Conservation (phyloP, 2,329 filamentous ascomycete species). For the Xylaria arbuscula region DNA sequence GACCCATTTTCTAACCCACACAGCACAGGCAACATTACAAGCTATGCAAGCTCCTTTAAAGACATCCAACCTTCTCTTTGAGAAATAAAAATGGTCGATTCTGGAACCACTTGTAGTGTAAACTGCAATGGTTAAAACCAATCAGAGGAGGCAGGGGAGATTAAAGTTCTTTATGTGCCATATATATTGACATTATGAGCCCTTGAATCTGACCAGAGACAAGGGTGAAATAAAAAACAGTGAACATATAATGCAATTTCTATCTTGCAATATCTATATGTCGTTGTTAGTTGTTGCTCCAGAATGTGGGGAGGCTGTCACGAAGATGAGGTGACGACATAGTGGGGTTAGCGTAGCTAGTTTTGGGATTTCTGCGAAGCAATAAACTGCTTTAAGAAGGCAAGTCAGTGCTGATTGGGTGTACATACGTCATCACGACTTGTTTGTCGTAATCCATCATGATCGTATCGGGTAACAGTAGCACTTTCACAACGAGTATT, state of each 20-base stretch:
- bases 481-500: conserved; percentile 8
- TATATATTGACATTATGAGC: neutral
- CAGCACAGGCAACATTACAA: neutral
- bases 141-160: neutral
- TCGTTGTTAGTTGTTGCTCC: neutral
- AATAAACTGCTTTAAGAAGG: conserved; percentile 17
- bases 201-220: neutral
- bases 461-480: neutral
- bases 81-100: neutral
- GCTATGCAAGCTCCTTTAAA: neutral
- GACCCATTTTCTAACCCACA: neutral
- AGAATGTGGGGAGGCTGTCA: neutral
- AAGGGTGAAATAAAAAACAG: too few species aligned
- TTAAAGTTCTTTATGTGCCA: neutral
- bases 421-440: conserved; percentile 23
- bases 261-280: neutral
- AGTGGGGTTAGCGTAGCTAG: conserved; percentile 5
- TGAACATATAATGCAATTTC: too few species aligned
- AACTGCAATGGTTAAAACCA: neutral
- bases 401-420: conserved; percentile 13
- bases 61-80: too few species aligned
- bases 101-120: neutral
- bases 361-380: neutral
- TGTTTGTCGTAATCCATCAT: neutral
- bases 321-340: conserved; percentile 15